phyloP scores from a whole-genome alignment of 257 asterid species.

The Fraxinus excelsior region DNA sequence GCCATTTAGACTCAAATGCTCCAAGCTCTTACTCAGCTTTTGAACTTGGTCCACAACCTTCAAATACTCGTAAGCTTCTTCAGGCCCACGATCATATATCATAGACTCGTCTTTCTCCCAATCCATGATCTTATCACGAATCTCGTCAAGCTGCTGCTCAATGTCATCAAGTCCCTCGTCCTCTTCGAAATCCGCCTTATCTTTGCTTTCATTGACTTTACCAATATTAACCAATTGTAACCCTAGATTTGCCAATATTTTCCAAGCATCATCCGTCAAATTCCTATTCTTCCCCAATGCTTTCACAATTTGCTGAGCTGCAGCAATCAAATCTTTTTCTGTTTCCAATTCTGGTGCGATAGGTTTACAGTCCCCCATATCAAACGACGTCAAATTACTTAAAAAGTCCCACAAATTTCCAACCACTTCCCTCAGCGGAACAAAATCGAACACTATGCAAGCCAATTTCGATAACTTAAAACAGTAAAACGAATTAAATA shows the following conservation, averaged over 20 bases:
- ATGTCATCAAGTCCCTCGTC: conserved; percentile 47
- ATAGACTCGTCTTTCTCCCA: conserved; percentile 73
- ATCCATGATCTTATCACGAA: conserved; percentile 60
- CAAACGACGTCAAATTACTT: conserved; percentile 20
- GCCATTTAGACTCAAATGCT: conserved; percentile 35
- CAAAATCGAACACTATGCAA: background rate
- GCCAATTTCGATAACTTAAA: background rate
- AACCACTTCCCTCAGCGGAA: background rate
- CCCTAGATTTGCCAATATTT: conserved; percentile 72
- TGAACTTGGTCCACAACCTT: conserved; percentile 68
- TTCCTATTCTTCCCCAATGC: conserved; percentile 54
- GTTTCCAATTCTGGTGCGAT: conserved; percentile 49
- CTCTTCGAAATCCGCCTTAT: conserved; percentile 22
- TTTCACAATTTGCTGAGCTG: conserved; percentile 56
- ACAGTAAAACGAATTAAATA: too few relatives aligned
- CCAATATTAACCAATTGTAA: conserved; percentile 51
- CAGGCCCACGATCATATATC: conserved; percentile 82
- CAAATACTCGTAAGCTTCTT: conserved; percentile 67
- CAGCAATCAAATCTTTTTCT: conserved; percentile 74
- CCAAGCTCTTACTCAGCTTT: conserved; percentile 57
- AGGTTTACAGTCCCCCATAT: conserved; percentile 60
- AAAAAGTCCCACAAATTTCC: conserved; percentile 10
- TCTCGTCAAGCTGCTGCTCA: conserved; percentile 54
- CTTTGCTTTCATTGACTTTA: conserved; percentile 30
- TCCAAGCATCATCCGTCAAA: conserved; percentile 53